Base-by-base conservation (phyloP, 2,329 filamentous ascomycete species). In the Arthroderma sp. region DNA sequence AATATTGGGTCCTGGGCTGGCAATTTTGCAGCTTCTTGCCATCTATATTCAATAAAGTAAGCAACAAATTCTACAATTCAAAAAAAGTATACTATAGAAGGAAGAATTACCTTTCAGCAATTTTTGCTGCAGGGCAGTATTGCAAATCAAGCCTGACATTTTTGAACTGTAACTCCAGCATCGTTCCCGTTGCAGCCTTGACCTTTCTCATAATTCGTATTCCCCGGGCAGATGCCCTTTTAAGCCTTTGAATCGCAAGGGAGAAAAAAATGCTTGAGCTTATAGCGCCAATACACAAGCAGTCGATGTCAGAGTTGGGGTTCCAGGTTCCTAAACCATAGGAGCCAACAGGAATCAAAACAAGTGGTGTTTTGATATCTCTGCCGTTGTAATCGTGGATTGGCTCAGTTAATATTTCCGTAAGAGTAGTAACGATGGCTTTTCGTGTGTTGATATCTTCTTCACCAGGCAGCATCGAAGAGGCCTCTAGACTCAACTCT, bases 241-340 rank as follows among this genome's bases (percentile, higher is more conserved):
- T 73, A 8, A 87, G 68, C 7, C 80, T 75, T 63, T 81, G 78
- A 1, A 73, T 70, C 4, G 79, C 80, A 15, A 86, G 70, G 8
- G 78, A 67, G 65, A 86, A 85, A 66, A 87, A 87, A 0, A 77
- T 81, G 59, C 74, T 76, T 1, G 81, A 71, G 64, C 81, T 81
- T 58, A 84, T 81, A 21, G 78, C 75, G 1, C 83, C 82, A 60
- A 87, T 79, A 62, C 79, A 85, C 4, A 87, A 74, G 63, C 82
- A 83, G 67, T 87, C 82, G 5, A 87, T 76, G 62, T 86, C 82
- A 1, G 83, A 86, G 0, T 74, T 66, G 1, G 71, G 64, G 1
- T 79, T 81, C 81, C 83, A 86, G 2, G 83, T 78, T 8, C 79
- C 79, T 2, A 87, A 70, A 2, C 79, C 81, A 63, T 83, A 85